These are phyloP conservation scores for Phytophthora pseudosyringae DNA, from an alignment of 352 stramenopile genomes.

Conservation along the genomic window DNA sequence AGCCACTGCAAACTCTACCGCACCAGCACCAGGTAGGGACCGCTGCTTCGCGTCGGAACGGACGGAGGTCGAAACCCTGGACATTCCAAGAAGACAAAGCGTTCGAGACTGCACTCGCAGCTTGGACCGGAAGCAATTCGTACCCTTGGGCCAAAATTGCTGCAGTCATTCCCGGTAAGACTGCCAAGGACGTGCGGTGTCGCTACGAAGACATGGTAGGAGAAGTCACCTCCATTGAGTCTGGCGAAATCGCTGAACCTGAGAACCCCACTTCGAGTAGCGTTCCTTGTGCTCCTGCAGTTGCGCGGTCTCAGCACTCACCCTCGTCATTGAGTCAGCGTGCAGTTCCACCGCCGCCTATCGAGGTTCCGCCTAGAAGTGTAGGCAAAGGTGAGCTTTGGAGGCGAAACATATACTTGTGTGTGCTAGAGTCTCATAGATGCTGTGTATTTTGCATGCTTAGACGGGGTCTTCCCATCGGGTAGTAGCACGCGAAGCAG, in stretches of 20 bases:
- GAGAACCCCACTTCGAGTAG: slow-evolving; percentile 11
- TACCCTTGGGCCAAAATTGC: slow-evolving; percentile 87
- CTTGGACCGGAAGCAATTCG: slow-evolving; percentile 61
- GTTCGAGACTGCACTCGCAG: slow-evolving; percentile 75
- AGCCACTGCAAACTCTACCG: slow-evolving; percentile 21
- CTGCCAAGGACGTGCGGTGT: slow-evolving; percentile 68
- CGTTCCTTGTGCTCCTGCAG: background rate
- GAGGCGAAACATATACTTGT: slow-evolving; percentile 13
- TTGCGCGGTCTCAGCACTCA: slow-evolving; percentile 19
- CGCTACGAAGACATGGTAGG: slow-evolving; percentile 82
- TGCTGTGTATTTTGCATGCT: slow-evolving; percentile 18
- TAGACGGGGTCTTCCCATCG: slow-evolving; percentile 34
- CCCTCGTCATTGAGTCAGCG: slow-evolving; percentile 52
- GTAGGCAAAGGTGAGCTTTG: slow-evolving; percentile 42
- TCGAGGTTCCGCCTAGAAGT: slow-evolving; percentile 52
- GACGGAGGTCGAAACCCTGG: slow-evolving; percentile 56
- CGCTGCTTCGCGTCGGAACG: slow-evolving; percentile 33
- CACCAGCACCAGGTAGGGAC: slow-evolving; percentile 20
- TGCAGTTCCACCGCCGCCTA: slow-evolving; percentile 67
- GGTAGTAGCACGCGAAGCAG: slow-evolving; percentile 36
- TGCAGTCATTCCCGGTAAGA: slow-evolving; percentile 68
- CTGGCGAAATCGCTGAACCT: slow-evolving; percentile 1
- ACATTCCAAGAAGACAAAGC: slow-evolving; percentile 86
- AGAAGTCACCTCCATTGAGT: slow-evolving; percentile 77
- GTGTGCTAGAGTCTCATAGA: slow-evolving; percentile 26